A percentile compares a stretch with the other conserved stretches of the same genome.
Evolutionary conservation across 2,329 filamentous ascomycete species (phyloP).

Genomic region (Zasmidium citrigriseum): DNA sequence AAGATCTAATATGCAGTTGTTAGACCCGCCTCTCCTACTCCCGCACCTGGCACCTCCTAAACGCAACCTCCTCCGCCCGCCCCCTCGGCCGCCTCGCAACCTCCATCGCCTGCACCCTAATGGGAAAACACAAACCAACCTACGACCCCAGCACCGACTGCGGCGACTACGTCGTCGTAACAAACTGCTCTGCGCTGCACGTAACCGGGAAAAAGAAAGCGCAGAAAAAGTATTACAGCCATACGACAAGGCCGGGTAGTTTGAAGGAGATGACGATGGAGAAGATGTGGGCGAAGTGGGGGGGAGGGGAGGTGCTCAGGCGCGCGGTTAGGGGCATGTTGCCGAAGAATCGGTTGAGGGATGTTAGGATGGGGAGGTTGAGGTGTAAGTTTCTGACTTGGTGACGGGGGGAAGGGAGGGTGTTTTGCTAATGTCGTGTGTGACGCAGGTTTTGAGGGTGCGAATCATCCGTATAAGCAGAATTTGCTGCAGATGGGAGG

Average conservation of each 20-base stretch:
- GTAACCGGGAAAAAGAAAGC: constrained; percentile 88
- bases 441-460: constrained; percentile 70
- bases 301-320: constrained; percentile 85
- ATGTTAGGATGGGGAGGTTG: constrained; percentile 81
- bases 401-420: neutral
- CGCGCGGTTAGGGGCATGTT: constrained; percentile 96
- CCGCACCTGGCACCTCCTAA: constrained; percentile 89
- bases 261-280: constrained; percentile 93
- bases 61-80: constrained; percentile 67
- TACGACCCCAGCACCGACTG: constrained; percentile 97
- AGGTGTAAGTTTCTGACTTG: constrained; percentile 58
- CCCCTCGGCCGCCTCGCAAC: constrained; percentile 89
- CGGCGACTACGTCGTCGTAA: constrained; percentile 91
- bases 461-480: constrained; percentile 83
- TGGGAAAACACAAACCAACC: constrained; percentile 99
- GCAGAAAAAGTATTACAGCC: constrained; percentile 95
- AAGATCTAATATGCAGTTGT: neutral
- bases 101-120: constrained; percentile 80
- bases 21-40: constrained; percentile 97
- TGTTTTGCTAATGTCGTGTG: neutral
- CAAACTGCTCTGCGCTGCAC: constrained; percentile 80
- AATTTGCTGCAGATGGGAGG: constrained; percentile 73
- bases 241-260: constrained; percentile 86
- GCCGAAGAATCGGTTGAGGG: constrained; percentile 90
- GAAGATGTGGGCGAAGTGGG: constrained; percentile 88